Evolutionary conservation across 805 yeast genomes (phyloP), one percentile per base, ranked within the genome.

Genomic region (Saccharomycopsis malanga): DNA sequence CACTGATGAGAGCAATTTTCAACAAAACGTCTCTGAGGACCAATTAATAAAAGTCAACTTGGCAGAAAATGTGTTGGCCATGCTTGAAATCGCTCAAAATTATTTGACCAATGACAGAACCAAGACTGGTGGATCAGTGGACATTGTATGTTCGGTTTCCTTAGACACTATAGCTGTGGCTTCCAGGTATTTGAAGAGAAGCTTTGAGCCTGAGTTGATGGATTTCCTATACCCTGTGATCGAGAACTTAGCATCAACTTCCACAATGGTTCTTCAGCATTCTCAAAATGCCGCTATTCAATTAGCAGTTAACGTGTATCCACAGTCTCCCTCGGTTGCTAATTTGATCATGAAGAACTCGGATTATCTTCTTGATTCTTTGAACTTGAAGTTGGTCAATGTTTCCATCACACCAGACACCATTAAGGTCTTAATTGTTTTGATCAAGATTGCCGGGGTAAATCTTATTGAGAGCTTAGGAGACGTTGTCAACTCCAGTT

Each of bases 311-410:
- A 60, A 67, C 3, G 65, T 79, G 10, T 83, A 81, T 50, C 63
- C 63, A 44, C 61, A 63, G 14, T 56, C 66, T 29, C 82, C 82
- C 0, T 77, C 87, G 0, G 62, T 89, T 2, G 66, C 66, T 29
- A 61, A 62, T 2, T 58, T 91, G 49, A 69, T 93, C 1, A 57
- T 71, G 32, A 78, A 77, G 22, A 91, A 88, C 59, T 72, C 79
- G 48, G 96, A 91, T 56, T 89, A 89, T 58, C 62, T 91, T 17
- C 67, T 88, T 14, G 97, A 93, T 59, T 66, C 87, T 0, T 67
- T 88, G n/a, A 82, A 95, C 2, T 62, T 79, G 24, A 76, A 74
- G 52, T 66, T 93, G 45, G 77, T 87, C 23, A 75, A 83, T 2
- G 79, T 88, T 4, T 70, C 81, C 46, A 73, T 91, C 4, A 75